These are phyloP conservation scores for Pseudopyricularia javanii DNA, from an alignment of 2,329 filamentous ascomycete species.

Conservation along the genomic window DNA sequence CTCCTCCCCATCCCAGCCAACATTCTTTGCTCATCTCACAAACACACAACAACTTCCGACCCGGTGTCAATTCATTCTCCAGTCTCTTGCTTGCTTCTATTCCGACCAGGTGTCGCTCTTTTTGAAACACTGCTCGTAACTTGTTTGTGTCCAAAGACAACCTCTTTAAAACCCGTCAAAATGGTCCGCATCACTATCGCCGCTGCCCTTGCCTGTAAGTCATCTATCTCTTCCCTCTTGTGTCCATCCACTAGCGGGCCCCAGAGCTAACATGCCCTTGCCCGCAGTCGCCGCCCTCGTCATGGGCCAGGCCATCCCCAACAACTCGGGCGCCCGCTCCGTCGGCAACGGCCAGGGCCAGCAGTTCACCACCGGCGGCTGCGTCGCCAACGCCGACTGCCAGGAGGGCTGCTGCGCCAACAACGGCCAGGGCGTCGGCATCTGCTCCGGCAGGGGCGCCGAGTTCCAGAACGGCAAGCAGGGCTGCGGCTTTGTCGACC, in stretches of 20 bases:
- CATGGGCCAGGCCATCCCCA: constrained; percentile 4
- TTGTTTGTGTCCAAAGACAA: background rate
- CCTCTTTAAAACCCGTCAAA: background rate
- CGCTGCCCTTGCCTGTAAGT: constrained; percentile 5
- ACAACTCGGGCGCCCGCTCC: constrained; percentile 4
- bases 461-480: constrained; percentile 17
- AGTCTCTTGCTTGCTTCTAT: background rate
- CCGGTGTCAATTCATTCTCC: constrained; percentile 1
- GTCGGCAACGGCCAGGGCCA: constrained; percentile 5
- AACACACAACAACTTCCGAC: constrained; percentile 1
- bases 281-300: constrained; percentile 3
- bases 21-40: background rate
- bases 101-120: constrained; percentile 4
- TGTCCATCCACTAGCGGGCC: background rate
- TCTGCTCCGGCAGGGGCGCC: constrained; percentile 16
- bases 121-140: background rate
- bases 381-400: constrained; percentile 6
- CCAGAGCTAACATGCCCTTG: background rate
- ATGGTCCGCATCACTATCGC: constrained; percentile 5
- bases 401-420: constrained; percentile 5
- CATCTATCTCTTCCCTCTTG: background rate
- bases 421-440: constrained; percentile 9
- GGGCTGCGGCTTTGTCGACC: constrained; percentile 16
- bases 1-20: background rate
- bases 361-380: constrained; percentile 6